Conservation (phyloP, 352 stramenopile genomes). For the Pythium rhizo-oryzae region DNA sequence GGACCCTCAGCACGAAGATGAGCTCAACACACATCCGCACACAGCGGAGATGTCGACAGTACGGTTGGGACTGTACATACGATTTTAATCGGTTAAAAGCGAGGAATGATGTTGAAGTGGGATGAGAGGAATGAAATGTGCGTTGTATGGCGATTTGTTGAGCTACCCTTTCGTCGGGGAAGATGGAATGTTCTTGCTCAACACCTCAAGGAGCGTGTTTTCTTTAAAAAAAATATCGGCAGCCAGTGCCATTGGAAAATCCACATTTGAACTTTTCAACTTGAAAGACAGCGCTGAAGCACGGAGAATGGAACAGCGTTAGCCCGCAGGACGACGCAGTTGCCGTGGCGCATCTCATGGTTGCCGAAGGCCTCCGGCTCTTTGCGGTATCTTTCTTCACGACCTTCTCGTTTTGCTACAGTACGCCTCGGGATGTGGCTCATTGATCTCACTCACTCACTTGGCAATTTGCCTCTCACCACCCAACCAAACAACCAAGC, state of each 20-base stretch:
- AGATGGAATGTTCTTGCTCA: too few relatives aligned
- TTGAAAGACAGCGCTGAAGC: not conserved
- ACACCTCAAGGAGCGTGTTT: too few relatives aligned
- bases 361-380: slow-evolving; percentile 3
- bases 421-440: not conserved
- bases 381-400: not conserved
- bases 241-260: not conserved
- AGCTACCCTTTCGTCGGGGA: too few relatives aligned
- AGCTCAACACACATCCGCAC: not conserved
- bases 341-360: not conserved
- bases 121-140: too few relatives aligned
- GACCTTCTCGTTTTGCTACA: not conserved
- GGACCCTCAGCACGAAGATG: not conserved
- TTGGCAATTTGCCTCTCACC: slow-evolving; percentile 25
- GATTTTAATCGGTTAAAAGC: too few relatives aligned
- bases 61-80: too few relatives aligned
- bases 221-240: too few relatives aligned
- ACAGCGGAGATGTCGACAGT: not conserved
- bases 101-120: too few relatives aligned
- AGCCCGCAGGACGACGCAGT: slow-evolving; percentile 1
- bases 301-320: slow-evolving; percentile 1
- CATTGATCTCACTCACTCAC: slow-evolving; percentile 2
- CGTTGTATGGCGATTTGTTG: too few relatives aligned
- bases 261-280: not conserved
- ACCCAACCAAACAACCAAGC: not conserved